Conservation (phyloP, 495 filamentous ascomycete genomes). For the Evansstolkia leycettana region DNA sequence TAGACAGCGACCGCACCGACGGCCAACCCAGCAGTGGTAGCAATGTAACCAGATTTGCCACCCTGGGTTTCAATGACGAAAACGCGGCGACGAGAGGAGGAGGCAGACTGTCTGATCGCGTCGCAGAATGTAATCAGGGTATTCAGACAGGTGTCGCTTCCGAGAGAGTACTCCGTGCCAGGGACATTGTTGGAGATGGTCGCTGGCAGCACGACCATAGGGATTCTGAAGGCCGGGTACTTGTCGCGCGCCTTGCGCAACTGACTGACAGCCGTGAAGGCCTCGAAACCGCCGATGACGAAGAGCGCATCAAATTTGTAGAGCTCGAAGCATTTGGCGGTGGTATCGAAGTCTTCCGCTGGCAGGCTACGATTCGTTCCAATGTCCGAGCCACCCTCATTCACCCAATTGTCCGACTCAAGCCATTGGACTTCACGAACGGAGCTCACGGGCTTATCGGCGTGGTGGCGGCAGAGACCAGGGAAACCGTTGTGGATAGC, state of each 20-base stretch:
- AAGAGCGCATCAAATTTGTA: constrained; percentile 88
- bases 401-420: constrained; percentile 91
- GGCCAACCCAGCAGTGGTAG: constrained; percentile 75
- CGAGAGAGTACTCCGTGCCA: constrained; percentile 92
- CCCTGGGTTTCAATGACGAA: constrained; percentile 99
- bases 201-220: constrained; percentile 85
- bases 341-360: constrained; percentile 63
- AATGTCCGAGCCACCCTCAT: constrained; percentile 93
- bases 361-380: constrained; percentile 93
- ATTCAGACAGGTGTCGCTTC: constrained; percentile 94
- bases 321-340: constrained; percentile 73
- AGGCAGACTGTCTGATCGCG: constrained; percentile 92
- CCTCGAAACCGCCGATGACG: constrained; percentile 93
- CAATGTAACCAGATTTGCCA: constrained; percentile 86
- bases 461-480: constrained; percentile 83
- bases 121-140: constrained; percentile 95
- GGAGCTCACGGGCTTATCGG: constrained; percentile 64
- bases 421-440: constrained; percentile 82
- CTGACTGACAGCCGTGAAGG: constrained; percentile 82
- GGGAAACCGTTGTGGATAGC: constrained; percentile 97
- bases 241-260: constrained; percentile 66
- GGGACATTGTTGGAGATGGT: constrained; percentile 98
- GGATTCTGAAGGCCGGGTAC: constrained; percentile 81
- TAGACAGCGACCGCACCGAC: constrained; percentile 95
- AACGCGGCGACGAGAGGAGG: constrained; percentile 78